A percentile compares a stretch with the other conserved stretches of the same genome.
Conservation (phyloP, 1,284 basidiomycete genomes). For the Cerrena zonata region DNA sequence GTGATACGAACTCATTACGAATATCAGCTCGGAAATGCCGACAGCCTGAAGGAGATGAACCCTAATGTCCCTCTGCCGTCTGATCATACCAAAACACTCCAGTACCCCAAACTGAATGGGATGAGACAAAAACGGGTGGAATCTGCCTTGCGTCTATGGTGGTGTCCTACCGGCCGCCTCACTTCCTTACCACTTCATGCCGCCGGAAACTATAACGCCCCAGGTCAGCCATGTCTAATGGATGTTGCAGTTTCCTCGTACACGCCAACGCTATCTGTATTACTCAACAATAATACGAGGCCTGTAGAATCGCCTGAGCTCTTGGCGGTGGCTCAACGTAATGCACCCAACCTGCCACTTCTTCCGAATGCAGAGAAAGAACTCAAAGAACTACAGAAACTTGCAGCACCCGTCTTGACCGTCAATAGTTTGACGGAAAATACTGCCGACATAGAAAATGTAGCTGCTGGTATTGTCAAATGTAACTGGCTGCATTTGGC, state of each 20-base stretch:
- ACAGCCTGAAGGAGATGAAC: too few species aligned
- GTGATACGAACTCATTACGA: too few species aligned
- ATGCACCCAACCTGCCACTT: neutral
- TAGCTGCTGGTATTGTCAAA: constrained; percentile 14
- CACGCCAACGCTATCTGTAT: constrained; percentile 18
- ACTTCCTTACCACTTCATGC: constrained; percentile 11
- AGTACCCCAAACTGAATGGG: too few species aligned
- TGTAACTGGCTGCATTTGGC: constrained; percentile 23
- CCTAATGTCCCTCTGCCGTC: too few species aligned
- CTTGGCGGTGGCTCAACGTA: neutral
- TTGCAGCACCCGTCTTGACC: neutral
- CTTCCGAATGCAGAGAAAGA: neutral
- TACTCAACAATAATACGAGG: constrained; percentile 5
- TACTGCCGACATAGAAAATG: constrained; percentile 11
- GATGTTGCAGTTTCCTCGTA: constrained; percentile 22
- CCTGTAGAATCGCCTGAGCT: neutral
- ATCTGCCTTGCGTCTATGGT: constrained; percentile 4
- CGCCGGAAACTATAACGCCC: constrained; percentile 9
- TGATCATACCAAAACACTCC: too few species aligned
- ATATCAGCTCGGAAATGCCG: too few species aligned
- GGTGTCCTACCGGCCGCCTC: constrained; percentile 10
- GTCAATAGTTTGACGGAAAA: neutral
- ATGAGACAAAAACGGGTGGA: too few species aligned
- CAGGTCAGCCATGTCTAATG: neutral
- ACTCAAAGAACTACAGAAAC: neutral